Conservation (phyloP, 2,329 filamentous ascomycete species). For the Alternaria incomplexa region DNA sequence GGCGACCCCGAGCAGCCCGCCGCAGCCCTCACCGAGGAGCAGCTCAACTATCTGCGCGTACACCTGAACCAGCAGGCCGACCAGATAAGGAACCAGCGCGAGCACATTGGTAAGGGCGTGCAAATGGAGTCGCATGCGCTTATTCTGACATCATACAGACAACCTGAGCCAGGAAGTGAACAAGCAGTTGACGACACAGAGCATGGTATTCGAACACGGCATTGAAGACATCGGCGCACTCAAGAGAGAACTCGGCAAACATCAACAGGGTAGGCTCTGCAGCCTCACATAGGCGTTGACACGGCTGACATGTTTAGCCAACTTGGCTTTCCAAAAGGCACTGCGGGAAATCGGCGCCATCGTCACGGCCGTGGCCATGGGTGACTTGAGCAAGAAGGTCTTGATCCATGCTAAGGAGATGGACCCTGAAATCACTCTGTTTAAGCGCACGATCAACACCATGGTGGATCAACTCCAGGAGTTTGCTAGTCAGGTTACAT, state of each 20-base stretch:
- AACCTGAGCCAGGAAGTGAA: constrained; percentile 85
- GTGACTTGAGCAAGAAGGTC: constrained; percentile 95
- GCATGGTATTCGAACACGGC: constrained; percentile 76
- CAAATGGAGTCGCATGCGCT: not conserved
- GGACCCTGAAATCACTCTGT: constrained; percentile 97
- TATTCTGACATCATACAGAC: constrained; percentile 48
- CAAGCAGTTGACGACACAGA: constrained; percentile 84
- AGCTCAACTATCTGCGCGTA: constrained; percentile 83
- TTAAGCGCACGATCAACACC: constrained; percentile 97
- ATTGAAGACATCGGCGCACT: constrained; percentile 88
- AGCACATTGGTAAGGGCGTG: constrained; percentile 65
- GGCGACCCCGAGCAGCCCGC: constrained; percentile 53
- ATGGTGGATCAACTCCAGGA: constrained; percentile 99
- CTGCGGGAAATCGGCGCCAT: constrained; percentile 96
- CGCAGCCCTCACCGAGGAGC: constrained; percentile 75
- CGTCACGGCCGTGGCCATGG: constrained; percentile 92
- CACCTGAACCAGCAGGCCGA: constrained; percentile 94
- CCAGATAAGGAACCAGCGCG: constrained; percentile 84
- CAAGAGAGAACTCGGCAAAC: constrained; percentile 93
- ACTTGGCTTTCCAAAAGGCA: constrained; percentile 97
- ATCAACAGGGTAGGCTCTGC: constrained; percentile 64
- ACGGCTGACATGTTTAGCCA: constrained; percentile 86
- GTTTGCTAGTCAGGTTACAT: constrained; percentile 94
- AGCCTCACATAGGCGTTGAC: constrained; percentile 50
- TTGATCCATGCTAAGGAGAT: constrained; percentile 95